Evolutionary conservation across 768 basidiomycete genomes (phyloP).

Genomic region (Polyporus arcularius): DNA sequence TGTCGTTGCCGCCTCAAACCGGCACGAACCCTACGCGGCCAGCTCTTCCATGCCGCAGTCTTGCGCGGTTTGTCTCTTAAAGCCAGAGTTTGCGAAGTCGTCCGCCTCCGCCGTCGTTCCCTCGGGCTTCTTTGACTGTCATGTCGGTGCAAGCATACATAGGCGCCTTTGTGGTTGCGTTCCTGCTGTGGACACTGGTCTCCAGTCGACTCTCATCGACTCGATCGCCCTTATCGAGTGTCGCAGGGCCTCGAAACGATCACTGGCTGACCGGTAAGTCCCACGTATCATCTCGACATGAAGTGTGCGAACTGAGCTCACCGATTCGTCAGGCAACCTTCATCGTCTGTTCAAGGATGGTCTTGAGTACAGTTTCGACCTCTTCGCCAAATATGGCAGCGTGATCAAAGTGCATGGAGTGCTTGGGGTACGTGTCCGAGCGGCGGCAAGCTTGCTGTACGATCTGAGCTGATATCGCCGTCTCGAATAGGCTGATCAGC

Average conservation of each 20-base stretch:
- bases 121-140: background rate
- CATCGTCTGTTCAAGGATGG: conserved; percentile 36
- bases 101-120: background rate
- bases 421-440: conserved; percentile 31
- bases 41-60: too few species aligned
- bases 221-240: conserved; percentile 22
- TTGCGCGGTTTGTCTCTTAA: too few species aligned
- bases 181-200: conserved; percentile 23
- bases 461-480: background rate
- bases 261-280: conserved; percentile 36
- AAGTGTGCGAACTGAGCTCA: background rate
- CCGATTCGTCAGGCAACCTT: conserved; percentile 32
- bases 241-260: conserved; percentile 35
- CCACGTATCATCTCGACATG: too few species aligned
- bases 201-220: conserved; percentile 6
- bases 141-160: background rate
- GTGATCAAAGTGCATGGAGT: conserved; percentile 36
- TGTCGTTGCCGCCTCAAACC: too few species aligned
- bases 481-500: conserved; percentile 8
- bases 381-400: conserved; percentile 36
- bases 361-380: conserved; percentile 30
- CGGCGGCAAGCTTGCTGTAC: background rate
- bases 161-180: conserved; percentile 6
- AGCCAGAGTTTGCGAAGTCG: too few species aligned
- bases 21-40: too few species aligned